Evolutionary conservation across 1,284 basidiomycete species (phyloP), one percentile per base, ranked within the genome.

Genomic region (Entoloma clypeatum): DNA sequence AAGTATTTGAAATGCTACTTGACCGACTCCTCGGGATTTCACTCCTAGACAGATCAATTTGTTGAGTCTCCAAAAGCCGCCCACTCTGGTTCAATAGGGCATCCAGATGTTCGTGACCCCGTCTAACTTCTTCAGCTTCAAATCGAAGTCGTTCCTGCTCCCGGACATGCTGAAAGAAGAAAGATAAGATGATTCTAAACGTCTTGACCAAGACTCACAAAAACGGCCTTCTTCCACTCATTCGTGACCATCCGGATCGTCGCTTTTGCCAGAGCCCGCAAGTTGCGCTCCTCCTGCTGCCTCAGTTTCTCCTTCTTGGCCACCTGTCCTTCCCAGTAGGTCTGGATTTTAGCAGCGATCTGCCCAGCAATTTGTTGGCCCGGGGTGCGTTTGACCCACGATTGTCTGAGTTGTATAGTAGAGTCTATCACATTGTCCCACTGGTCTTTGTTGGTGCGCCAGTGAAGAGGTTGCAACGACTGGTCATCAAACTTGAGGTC

Each of bases 71-170:
- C 44, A 97, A 69, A 52, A 96, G 81, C 39, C 86, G 82, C 0
- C 89, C 89, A 29, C 92, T 95, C 56, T 95, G 86, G 61, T 92
- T 80, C 26, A 98, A 69, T 51, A 98, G 92, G 3, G 85, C 89
- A 60, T 93, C 88, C 18, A 98, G 73, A 65, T 96, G 93, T 52
- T 86, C 81, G 47, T 87, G 86, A 0, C 72, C 69, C 3, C 64
- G 59, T 42, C 60, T 61, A 17, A 65, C 46, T 51, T 74, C 72
- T 51, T 75, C 72, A 16, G 62, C 71, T 48, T 71, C 71, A 4
- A 59, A 66, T 42, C 69, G 66, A 9, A 72, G 66, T 19, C 81
- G 68, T 45, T 81, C 72, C 47, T 82, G 74, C 36, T 88, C 82
- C 5, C 86, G 77, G 11, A 94, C 75, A 56, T 91, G 77, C 81